phyloP scores from a whole-genome alignment of 371 early-diverging fungal species.

The Capillidium rhysosporum region DNA sequence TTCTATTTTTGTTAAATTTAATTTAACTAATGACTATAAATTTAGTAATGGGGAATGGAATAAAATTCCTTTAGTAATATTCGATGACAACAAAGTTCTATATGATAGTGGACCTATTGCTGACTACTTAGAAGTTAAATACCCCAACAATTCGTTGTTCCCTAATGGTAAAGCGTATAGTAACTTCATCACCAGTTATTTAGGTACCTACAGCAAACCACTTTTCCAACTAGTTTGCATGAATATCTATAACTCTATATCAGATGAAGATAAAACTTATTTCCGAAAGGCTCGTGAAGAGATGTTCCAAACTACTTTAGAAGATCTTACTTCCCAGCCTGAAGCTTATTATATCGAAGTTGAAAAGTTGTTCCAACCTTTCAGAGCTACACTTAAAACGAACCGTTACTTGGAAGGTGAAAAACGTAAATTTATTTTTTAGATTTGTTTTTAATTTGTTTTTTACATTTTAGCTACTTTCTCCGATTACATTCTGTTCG shows the following conservation, averaged over 20 bases:
- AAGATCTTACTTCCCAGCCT: background rate
- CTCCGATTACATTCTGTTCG: background rate
- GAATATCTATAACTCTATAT: background rate
- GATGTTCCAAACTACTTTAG: background rate
- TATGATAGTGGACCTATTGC: background rate
- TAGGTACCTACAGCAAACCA: background rate
- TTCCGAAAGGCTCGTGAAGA: background rate
- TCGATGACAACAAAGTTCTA: background rate
- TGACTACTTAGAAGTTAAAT: background rate
- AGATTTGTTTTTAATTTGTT: background rate
- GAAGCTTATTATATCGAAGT: background rate
- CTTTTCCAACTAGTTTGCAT: background rate
- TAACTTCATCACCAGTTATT: background rate
- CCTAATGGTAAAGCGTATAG: background rate
- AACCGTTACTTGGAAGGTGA: background rate
- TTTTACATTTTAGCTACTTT: background rate
- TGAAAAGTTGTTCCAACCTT: background rate
- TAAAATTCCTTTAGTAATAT: background rate
- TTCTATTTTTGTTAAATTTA: too few relatives aligned
- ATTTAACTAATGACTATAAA: background rate
- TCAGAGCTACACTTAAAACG: background rate
- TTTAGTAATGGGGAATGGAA: conserved; percentile 1
- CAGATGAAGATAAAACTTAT: background rate
- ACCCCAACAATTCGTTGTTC: background rate
- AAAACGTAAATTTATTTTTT: background rate